Evolutionary conservation across 2,329 filamentous ascomycete species (phyloP).

Genomic region (Penicillium sp.): DNA sequence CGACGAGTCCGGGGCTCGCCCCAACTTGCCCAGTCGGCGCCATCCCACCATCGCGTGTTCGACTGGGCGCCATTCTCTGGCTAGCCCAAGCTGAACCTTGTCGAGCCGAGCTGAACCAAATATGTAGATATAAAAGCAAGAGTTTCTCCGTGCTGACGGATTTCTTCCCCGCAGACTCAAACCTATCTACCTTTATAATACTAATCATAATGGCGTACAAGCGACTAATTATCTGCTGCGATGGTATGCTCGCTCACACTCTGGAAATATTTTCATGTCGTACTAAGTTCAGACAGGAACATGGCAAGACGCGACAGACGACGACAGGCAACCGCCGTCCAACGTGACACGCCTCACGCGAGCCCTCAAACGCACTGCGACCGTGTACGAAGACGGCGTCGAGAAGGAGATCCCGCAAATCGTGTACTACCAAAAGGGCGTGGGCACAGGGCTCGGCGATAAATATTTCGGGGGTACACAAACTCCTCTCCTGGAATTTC

Average conservation of each 20-base stretch:
- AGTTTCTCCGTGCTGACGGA: background rate
- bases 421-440: slow-evolving; percentile 48
- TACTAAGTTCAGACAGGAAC: slow-evolving; percentile 25
- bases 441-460: slow-evolving; percentile 37
- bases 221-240: slow-evolving; percentile 9
- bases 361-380: slow-evolving; percentile 38
- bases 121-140: background rate
- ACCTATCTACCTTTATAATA: too few relatives aligned
- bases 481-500: background rate
- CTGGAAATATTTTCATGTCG: background rate
- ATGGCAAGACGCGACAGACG: slow-evolving; percentile 38
- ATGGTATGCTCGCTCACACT: background rate
- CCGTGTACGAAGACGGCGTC: slow-evolving; percentile 30
- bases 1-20: background rate
- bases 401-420: slow-evolving; percentile 39
- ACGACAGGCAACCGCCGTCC: slow-evolving; percentile 37
- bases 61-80: background rate
- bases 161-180: background rate
- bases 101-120: background rate
- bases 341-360: slow-evolving; percentile 47
- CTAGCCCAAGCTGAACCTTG: background rate
- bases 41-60: background rate
- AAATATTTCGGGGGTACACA: slow-evolving; percentile 26
- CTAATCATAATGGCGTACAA: background rate
- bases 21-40: background rate